Conservation (phyloP, 495 filamentous ascomycete species). For the Stereocaulon alpinum region DNA sequence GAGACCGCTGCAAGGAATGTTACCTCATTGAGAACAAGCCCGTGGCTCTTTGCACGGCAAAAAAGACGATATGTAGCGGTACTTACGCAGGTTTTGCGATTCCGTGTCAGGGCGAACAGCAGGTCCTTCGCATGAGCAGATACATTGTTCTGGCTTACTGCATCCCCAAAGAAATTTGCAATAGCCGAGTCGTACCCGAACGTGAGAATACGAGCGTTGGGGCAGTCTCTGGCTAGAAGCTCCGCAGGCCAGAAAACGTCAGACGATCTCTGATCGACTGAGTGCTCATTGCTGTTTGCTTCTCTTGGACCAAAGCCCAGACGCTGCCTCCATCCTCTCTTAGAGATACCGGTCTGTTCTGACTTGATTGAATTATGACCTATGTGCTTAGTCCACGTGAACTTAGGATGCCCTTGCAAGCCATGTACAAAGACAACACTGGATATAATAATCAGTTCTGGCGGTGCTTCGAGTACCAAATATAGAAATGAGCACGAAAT, state of each 20-base stretch:
- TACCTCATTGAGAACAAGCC: background rate
- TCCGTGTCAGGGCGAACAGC: background rate
- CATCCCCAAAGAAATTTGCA: conserved; percentile 10
- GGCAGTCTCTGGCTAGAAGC: conserved; percentile 7
- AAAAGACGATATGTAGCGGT: background rate
- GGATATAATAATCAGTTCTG: background rate
- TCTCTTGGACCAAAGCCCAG: background rate
- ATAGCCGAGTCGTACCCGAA: conserved; percentile 20
- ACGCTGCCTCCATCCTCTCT: background rate
- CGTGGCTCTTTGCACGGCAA: background rate
- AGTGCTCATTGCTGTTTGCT: background rate
- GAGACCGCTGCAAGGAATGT: background rate
- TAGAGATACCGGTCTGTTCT: background rate
- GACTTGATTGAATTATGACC: background rate
- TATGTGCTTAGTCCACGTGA: background rate
- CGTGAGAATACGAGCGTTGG: conserved; percentile 20
- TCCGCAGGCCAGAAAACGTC: conserved; percentile 17
- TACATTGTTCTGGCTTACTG: conserved; percentile 15
- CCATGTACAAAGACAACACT: conserved; percentile 4
- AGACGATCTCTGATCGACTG: background rate
- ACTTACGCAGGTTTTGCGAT: background rate
- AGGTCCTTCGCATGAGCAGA: conserved; percentile 14
- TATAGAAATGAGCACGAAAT: background rate
- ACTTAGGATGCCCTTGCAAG: background rate
- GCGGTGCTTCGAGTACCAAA: too few relatives aligned